Percentiles rank a stretch among this genome's conserved stretches.
Conservation (phyloP, 331 rosid species). For the Prunus yedoensis region DNA sequence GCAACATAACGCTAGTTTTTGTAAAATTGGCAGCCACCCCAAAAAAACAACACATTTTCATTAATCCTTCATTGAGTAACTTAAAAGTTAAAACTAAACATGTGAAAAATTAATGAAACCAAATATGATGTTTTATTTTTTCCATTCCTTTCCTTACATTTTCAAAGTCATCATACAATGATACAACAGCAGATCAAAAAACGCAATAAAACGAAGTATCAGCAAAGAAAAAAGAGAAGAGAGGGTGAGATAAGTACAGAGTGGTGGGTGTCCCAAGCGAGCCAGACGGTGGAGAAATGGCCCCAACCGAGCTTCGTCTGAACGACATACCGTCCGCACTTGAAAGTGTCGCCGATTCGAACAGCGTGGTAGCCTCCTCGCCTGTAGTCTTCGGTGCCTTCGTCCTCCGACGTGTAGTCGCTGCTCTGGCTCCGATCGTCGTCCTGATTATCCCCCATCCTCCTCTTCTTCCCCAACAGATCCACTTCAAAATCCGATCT, state of each 20-base stretch:
- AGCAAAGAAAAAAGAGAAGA: background rate
- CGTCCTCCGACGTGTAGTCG: constrained; percentile 95
- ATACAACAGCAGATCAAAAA: background rate
- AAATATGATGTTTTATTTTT: background rate
- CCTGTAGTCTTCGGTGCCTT: constrained; percentile 90
- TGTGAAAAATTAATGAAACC: background rate
- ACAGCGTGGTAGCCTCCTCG: constrained; percentile 98
- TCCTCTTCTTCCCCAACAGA: constrained; percentile 15
- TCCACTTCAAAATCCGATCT: constrained; percentile 13
- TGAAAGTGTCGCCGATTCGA: constrained; percentile 78
- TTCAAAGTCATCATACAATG: background rate
- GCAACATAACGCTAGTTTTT: constrained; percentile 80
- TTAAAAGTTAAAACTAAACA: background rate
- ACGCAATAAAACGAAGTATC: constrained; percentile 1
- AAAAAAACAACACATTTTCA: background rate
- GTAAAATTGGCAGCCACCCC: background rate
- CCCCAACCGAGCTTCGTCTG: constrained; percentile 99
- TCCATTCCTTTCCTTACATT: background rate
- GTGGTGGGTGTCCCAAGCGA: constrained; percentile 77
- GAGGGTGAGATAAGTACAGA: constrained; percentile 47
- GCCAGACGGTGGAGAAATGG: constrained; percentile 98
- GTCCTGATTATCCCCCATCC: constrained; percentile 41
- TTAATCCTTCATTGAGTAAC: constrained; percentile 1
- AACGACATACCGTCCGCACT: constrained; percentile 67
- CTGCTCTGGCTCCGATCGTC: constrained; percentile 62